Evolutionary conservation across 352 stramenopile species (phyloP), one percentile per base, ranked within the genome.

Genomic region (Globisporangium paddicum): DNA sequence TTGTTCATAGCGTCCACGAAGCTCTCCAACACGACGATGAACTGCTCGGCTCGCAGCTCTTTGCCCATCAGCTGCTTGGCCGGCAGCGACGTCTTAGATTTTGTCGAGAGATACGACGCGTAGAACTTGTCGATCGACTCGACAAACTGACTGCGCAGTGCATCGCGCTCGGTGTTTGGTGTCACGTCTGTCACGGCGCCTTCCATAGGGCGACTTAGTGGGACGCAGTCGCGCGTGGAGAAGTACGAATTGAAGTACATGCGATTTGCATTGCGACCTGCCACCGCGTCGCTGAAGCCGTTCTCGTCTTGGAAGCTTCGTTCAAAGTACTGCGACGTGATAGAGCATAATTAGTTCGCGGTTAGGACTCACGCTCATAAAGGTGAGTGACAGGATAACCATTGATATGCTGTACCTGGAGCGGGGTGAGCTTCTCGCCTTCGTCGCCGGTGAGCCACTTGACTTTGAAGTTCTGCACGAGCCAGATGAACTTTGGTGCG

Each of bases 201-300:
- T 62, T 88, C 79, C 6, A 86, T 38, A 0, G 74, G 67, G 6
- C 80, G 80, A 60, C 75, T 86, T 1, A 90, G 45, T 8, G 57
- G 60, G 28, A 86, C 62, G 45, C 70, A 78, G n/a, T 82, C 67
- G 32, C 71, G 64, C 2, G 46, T 35, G 0, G 60, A 58, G 23
- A 90, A 90, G 41, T 79, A 72, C 41, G 66, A 67, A 37, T 77
- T 68, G 30, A 90, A 52, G 50, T 81, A 87, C 78, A 87, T 87
- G 46, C 79, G 75, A 30, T 72, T 47, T 51, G 70, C 67, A 52
- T 90, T 90, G 49, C 75, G 73, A 40, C 62, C 34, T 10, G 66
- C 65, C 10, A 82, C 77, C 9, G 74, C 68, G 16, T 89, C 76
- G 48, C 69, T 83, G 52, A 84, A 89, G 16, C 80, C 80, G 26